Conservation (phyloP, 129 eudicot species). For the Cynara cardunculus region DNA sequence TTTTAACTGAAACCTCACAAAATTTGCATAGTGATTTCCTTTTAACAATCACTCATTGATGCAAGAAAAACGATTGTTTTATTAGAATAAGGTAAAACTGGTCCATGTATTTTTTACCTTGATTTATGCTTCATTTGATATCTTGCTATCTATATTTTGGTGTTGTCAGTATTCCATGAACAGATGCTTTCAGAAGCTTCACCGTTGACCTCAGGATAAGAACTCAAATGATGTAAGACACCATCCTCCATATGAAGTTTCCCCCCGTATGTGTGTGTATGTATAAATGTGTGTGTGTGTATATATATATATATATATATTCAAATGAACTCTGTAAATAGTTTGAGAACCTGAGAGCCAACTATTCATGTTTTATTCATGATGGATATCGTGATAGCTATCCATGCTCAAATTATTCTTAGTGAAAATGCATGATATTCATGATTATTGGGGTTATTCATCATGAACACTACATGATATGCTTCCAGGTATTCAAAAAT, state of each 20-base stretch:
- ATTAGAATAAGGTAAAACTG: background rate
- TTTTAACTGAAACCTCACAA: background rate
- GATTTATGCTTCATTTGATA: background rate
- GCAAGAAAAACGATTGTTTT: background rate
- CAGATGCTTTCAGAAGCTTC: conserved; percentile 23
- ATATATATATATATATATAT: background rate
- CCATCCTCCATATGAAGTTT: background rate
- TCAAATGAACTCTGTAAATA: background rate
- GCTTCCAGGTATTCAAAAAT: background rate
- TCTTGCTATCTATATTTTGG: background rate
- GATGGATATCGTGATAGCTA: background rate
- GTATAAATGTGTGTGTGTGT: background rate
- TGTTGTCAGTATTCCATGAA: conserved; percentile 14
- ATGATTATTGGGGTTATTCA: background rate
- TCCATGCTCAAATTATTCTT: background rate
- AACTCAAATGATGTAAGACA: conserved; percentile 23
- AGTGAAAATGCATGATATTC: background rate
- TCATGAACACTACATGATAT: background rate
- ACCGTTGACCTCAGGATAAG: conserved; percentile 14
- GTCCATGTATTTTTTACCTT: background rate
- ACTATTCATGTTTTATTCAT: background rate
- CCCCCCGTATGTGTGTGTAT: background rate
- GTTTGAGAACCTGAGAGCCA: background rate
- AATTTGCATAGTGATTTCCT: background rate
- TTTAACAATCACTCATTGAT: background rate